Evolutionary conservation across 2,329 filamentous ascomycete genomes (phyloP), one percentile per base, ranked within the genome.

Genomic region (Macroventuria anomochaeta): DNA sequence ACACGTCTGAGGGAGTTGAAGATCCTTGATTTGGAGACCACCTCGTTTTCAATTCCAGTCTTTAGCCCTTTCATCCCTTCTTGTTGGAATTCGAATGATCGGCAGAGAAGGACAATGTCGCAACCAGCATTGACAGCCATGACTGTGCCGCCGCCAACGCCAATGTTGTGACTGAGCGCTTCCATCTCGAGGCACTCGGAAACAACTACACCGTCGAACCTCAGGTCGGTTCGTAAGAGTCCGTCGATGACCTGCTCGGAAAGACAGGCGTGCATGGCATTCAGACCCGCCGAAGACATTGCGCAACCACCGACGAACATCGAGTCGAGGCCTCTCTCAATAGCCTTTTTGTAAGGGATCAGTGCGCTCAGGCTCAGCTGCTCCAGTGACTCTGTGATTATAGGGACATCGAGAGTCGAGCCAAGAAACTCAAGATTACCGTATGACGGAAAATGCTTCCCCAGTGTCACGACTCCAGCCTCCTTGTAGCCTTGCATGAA

Each of bases 141-240:
- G 64, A 97, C 91, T 0, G 93, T 96, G 11, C 95, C 95, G 33
- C 95, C 93, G 63, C 93, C 92, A 15, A 99, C 92, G n/a, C 93
- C 93, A 42, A 97, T 95, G 65, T 97, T 96, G 69, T 96, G 91
- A 60, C 91, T 95, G 7, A 97, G 83, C 0, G 93, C 92, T 69
- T 97, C 93, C 93, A 97, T 97, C 72, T 97, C 93, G 7, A 97
- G 78, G 62, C 93, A 97, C 70, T 97, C 93, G 0, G 93, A 97
- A 42, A 97, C 91, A 20, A 95, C 92, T 2, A 97, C 93, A 1
- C 93, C 93, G 42, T 91, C 85, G 65, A 97, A 97, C 2, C 89
- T 89, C 20, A 97, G 83, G 61, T 97, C 92, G 55, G 89, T 88
- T n/a, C 93, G 85, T 3, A 97, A 80, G 18, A 97, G 78, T 53